Base-by-base conservation (phyloP, 2,329 filamentous ascomycete species). In the Corynespora cassiicola region DNA sequence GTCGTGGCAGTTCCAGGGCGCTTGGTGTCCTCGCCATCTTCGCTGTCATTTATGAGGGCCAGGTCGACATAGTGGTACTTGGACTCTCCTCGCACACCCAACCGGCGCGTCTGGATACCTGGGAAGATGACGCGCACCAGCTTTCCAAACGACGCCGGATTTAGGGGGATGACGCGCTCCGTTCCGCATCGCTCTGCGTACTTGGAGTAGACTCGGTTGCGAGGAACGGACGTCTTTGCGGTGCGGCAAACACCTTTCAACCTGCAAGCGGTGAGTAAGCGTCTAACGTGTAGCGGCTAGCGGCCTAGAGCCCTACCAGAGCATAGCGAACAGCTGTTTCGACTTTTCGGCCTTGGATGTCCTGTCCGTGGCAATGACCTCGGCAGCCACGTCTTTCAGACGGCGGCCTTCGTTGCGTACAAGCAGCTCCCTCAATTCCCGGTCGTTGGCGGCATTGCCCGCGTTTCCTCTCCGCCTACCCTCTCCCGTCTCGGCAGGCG, bases 91-190 rank as follows among this genome's bases (percentile, higher is more conserved):
- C 94, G 84, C 30, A 97, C 91, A 47, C 94, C 94, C 9, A 99
- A 77, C 50, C 94, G 82, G 42, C 94, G 81, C 20, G 94, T 99
- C 70, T 95, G 92, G 15, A 99, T 85, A 26, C 91, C 92, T 0
- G 94, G 92, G 57, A 97, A 99, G 34, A 99, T 87, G 24, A 99
- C 92, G 20, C 94, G 85, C 21, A 99, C 94, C 27, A 99, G 81
- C 70, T 99, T 99, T 39, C 94, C 94, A 70, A 99, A 99, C 18
- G 92, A 97, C 7, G 94, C 94, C 26, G 94, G 94, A 62, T 99
- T 99, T 40, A 99, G 73, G 7, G 96, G 91, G 1, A 94, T 95
- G 24, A 97, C 95, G 61, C 91, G 84, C 64, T 97, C 91, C 5
- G 87, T 95, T 27, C 89, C 91, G 69, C 94, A 99, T 48, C 89